Percentiles rank a stretch among this genome's conserved stretches.
phyloP scores from a whole-genome alignment of 768 basidiomycete species.

The Asterophora parasitica region DNA sequence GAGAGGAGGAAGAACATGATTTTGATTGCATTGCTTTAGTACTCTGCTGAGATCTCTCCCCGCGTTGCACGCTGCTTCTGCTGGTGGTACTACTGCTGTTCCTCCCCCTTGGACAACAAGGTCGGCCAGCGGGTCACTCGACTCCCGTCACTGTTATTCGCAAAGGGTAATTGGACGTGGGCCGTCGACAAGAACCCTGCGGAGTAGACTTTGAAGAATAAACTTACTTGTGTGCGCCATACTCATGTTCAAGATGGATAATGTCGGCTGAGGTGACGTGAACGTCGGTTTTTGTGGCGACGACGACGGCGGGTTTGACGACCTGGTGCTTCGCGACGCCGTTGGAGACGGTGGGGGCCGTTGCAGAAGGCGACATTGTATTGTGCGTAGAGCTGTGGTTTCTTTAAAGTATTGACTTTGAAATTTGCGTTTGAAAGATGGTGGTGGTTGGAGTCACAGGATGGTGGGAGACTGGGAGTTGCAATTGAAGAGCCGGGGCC shows the following conservation, averaged over 20 bases:
- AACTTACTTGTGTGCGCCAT: constrained; percentile 87
- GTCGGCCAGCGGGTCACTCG: constrained; percentile 20
- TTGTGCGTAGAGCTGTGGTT: background rate
- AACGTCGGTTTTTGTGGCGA: constrained; percentile 6
- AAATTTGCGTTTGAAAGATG: constrained; percentile 2
- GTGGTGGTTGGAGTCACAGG: constrained; percentile 15
- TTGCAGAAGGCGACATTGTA: constrained; percentile 23
- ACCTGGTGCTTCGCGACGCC: constrained; percentile 21
- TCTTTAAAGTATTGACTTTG: background rate
- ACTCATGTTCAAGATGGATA: constrained; percentile 75
- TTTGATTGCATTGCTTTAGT: background rate
- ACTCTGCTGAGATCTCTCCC: constrained; percentile 3
- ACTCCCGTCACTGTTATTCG: constrained; percentile 13
- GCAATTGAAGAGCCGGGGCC: constrained; percentile 3
- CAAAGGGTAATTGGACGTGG: constrained; percentile 22
- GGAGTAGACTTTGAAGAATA: constrained; percentile 4
- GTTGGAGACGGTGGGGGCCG: constrained; percentile 16
- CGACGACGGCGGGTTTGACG: constrained; percentile 8
- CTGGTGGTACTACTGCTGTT: constrained; percentile 7
- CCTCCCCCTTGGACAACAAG: constrained; percentile 13
- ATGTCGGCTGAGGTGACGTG: constrained; percentile 60
- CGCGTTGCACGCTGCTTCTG: constrained; percentile 12
- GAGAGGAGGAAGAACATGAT: constrained; percentile 20
- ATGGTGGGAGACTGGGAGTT: constrained; percentile 8
- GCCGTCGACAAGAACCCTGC: constrained; percentile 24